phyloP scores from a whole-genome alignment of 192 early-diverging fungal genomes.

The Umbelopsis isabellina region DNA sequence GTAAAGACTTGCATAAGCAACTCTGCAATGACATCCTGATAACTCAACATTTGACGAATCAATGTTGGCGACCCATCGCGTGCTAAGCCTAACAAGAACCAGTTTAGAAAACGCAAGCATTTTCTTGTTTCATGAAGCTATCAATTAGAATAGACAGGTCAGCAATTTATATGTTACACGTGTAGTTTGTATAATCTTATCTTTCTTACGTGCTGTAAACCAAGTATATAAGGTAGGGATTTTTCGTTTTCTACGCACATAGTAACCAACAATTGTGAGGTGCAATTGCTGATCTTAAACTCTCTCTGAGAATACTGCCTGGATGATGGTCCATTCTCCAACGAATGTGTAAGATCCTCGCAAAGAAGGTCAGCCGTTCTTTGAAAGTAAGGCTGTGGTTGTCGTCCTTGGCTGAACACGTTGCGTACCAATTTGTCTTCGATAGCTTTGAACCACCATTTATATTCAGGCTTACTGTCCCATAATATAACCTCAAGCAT shows the following conservation, averaged over 20 bases:
- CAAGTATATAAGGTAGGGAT: slow-evolving; percentile 30
- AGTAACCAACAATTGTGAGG: slow-evolving; percentile 37
- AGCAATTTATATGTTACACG: neutral
- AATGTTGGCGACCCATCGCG: slow-evolving; percentile 22
- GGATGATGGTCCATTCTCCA: slow-evolving; percentile 33
- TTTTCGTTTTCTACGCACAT: slow-evolving; percentile 35
- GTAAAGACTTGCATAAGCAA: slow-evolving; percentile 39
- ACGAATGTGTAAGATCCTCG: slow-evolving; percentile 32
- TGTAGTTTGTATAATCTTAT: neutral
- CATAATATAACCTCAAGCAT: slow-evolving; percentile 48
- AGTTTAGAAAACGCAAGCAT: slow-evolving; percentile 45
- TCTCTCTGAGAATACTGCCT: slow-evolving; percentile 46
- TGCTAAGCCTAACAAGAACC: slow-evolving; percentile 44
- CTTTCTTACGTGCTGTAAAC: slow-evolving; percentile 35
- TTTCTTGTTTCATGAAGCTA: slow-evolving; percentile 43
- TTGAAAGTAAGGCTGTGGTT: slow-evolving; percentile 39
- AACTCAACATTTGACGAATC: slow-evolving; percentile 31
- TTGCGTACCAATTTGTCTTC: slow-evolving; percentile 33
- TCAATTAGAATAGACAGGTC: neutral
- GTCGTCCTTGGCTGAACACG: slow-evolving; percentile 10
- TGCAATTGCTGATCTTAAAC: slow-evolving; percentile 41
- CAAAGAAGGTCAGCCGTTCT: slow-evolving; percentile 34
- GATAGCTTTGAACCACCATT: slow-evolving; percentile 40
- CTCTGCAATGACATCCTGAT: slow-evolving; percentile 41
- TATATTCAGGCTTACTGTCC: slow-evolving; percentile 30